Evolutionary conservation across 2,329 filamentous ascomycete species (phyloP).

Genomic region (Cryphonectria naterciae): DNA sequence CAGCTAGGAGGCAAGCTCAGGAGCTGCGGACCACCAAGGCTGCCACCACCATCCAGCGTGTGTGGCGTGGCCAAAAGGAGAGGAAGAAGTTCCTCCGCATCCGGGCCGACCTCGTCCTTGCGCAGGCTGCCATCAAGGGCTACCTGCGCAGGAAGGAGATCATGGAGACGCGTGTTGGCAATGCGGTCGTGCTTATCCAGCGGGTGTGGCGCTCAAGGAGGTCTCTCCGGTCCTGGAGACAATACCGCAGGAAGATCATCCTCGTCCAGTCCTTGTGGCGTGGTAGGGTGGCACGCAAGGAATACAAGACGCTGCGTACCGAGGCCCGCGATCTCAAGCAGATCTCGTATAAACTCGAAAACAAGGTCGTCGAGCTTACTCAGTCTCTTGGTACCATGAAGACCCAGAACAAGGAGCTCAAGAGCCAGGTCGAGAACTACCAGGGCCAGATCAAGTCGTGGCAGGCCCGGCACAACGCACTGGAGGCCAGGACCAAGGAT

Average conservation of each 20-base stretch:
- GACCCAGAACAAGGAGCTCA: constrained; percentile 87
- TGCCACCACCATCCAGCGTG: constrained; percentile 90
- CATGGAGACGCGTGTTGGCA: constrained; percentile 89
- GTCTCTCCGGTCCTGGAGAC: constrained; percentile 79
- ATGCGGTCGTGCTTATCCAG: constrained; percentile 89
- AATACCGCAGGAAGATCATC: constrained; percentile 86
- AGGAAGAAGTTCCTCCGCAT: constrained; percentile 78
- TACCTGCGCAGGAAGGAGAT: constrained; percentile 89
- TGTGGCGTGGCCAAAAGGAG: constrained; percentile 93
- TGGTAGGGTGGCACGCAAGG: constrained; percentile 76
- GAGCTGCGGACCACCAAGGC: constrained; percentile 83
- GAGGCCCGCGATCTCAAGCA: constrained; percentile 98
- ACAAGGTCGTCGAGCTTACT: constrained; percentile 98
- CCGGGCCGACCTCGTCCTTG: constrained; percentile 81
- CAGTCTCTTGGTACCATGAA: constrained; percentile 92
- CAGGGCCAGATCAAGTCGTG: constrained; percentile 95
- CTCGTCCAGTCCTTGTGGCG: constrained; percentile 94
- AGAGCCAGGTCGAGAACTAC: constrained; percentile 91
- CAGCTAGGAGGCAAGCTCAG: constrained; percentile 77
- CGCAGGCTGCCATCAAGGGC: constrained; percentile 90
- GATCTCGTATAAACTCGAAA: constrained; percentile 98
- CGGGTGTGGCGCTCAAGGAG: constrained; percentile 83
- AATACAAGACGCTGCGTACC: constrained; percentile 89
- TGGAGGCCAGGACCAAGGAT: constrained; percentile 90
- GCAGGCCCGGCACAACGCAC: constrained; percentile 87